phyloP scores from a whole-genome alignment of 257 asterid genomes.

The Rauvolfia tetraphylla region DNA sequence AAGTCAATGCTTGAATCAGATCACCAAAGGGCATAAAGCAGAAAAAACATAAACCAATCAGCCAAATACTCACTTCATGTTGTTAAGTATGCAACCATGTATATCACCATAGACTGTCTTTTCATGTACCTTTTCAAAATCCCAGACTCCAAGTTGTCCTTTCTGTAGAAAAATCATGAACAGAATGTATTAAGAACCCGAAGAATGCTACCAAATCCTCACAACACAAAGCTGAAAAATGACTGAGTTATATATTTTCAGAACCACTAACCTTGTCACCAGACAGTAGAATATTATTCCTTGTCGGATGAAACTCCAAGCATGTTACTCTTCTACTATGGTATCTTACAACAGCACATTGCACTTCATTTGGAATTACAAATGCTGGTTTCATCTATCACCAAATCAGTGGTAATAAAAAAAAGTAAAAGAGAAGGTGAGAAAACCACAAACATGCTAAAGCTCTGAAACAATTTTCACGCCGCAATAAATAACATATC shows the following conservation, averaged over 20 bases:
- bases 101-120: constrained; percentile 71
- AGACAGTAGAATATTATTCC: constrained; percentile 69
- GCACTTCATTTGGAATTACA: constrained; percentile 79
- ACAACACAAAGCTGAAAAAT: not conserved
- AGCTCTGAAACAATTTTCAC: not conserved
- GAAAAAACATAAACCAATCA: not conserved
- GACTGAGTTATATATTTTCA: constrained; percentile 1
- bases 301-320: constrained; percentile 94
- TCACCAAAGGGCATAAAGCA: not conserved
- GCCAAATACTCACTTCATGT: constrained; percentile 66
- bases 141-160: constrained; percentile 99
- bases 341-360: constrained; percentile 84
- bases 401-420: constrained; percentile 3
- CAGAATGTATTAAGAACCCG: not conserved
- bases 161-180: constrained; percentile 44
- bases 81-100: constrained; percentile 82
- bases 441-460: not conserved
- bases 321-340: constrained; percentile 95
- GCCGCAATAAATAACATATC: not conserved
- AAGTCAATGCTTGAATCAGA: constrained; percentile 2
- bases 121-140: constrained; percentile 77
- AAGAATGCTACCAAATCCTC: not conserved
- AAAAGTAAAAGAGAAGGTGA: not conserved
- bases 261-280: constrained; percentile 77
- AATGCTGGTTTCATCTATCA: constrained; percentile 70